Conservation (phyloP, 306 rosid species). For the Rosa persica region DNA sequence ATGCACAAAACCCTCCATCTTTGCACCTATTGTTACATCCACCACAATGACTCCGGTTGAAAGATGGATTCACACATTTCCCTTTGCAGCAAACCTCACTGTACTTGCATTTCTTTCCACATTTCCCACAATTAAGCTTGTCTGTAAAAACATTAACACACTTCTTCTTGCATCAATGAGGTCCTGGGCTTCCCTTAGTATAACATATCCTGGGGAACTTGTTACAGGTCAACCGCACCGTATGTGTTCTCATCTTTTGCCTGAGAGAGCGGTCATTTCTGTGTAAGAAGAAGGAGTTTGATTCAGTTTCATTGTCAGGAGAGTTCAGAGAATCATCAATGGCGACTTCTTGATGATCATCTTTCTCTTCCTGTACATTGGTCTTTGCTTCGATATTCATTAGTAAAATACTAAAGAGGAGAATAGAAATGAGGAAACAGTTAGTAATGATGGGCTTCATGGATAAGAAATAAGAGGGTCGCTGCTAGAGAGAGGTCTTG, state of each 20-base stretch:
- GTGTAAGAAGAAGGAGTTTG: neutral
- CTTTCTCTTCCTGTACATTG: neutral
- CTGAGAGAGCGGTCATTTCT: neutral
- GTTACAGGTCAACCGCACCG: conserved; percentile 10
- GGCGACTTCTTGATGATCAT: neutral
- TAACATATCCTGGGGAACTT: conserved; percentile 22
- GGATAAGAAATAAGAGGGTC: neutral
- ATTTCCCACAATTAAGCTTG: conserved; percentile 26
- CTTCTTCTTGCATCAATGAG: conserved; percentile 37
- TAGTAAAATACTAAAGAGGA: neutral
- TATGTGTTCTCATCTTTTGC: neutral
- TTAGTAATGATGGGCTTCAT: neutral
- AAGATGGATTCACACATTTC: conserved; percentile 35
- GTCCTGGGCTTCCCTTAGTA: conserved; percentile 33
- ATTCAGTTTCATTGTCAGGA: neutral
- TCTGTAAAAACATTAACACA: conserved; percentile 21
- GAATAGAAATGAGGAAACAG: neutral
- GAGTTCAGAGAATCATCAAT: neutral
- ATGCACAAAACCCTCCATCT: conserved; percentile 26
- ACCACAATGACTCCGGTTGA: conserved; percentile 28
- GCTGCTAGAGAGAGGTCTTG: neutral
- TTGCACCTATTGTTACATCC: conserved; percentile 31
- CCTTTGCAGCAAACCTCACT: conserved; percentile 31
- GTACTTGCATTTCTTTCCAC: conserved; percentile 33
- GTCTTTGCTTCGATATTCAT: neutral